Evolutionary conservation across 768 basidiomycete genomes (phyloP).

Genomic region (Agrocybe pediades): DNA sequence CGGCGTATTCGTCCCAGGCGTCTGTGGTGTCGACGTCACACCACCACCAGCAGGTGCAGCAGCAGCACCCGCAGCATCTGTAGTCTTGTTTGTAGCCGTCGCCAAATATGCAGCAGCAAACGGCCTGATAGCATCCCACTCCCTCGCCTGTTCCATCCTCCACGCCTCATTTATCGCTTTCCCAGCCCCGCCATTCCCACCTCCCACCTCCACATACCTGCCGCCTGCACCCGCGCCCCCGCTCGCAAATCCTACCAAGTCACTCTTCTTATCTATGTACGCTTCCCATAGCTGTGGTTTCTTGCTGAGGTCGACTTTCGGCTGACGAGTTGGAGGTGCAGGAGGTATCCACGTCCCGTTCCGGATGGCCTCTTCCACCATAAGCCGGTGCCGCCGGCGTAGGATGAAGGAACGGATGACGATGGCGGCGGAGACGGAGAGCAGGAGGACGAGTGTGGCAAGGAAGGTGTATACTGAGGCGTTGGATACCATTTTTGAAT

Average conservation of each 20-base stretch:
- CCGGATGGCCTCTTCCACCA: slow-evolving; percentile 64
- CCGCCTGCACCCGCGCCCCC: background rate
- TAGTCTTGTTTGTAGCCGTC: background rate
- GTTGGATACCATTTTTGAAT: background rate
- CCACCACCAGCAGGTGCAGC: background rate
- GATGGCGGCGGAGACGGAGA: slow-evolving; percentile 68
- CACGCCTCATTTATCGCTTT: slow-evolving; percentile 15
- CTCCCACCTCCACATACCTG: slow-evolving; percentile 4
- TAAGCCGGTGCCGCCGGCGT: slow-evolving; percentile 58
- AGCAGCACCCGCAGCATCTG: background rate
- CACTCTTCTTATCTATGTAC: slow-evolving; percentile 31
- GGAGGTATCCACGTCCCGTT: slow-evolving; percentile 63
- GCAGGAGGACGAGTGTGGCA: slow-evolving; percentile 68
- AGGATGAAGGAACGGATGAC: slow-evolving; percentile 65
- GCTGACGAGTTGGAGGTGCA: slow-evolving; percentile 22
- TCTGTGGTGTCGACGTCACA: background rate
- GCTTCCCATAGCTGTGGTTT: slow-evolving; percentile 54
- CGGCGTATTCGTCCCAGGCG: background rate
- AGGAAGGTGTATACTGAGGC: slow-evolving; percentile 50
- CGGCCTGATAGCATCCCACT: slow-evolving; percentile 37
- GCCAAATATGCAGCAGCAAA: slow-evolving; percentile 30
- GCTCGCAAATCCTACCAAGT: background rate
- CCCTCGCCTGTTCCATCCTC: slow-evolving; percentile 17
- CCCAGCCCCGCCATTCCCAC: slow-evolving; percentile 5
- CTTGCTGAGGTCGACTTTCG: slow-evolving; percentile 40